Conservation (phyloP, 139 green algal genomes). For the Chlamydomonas urium region DNA sequence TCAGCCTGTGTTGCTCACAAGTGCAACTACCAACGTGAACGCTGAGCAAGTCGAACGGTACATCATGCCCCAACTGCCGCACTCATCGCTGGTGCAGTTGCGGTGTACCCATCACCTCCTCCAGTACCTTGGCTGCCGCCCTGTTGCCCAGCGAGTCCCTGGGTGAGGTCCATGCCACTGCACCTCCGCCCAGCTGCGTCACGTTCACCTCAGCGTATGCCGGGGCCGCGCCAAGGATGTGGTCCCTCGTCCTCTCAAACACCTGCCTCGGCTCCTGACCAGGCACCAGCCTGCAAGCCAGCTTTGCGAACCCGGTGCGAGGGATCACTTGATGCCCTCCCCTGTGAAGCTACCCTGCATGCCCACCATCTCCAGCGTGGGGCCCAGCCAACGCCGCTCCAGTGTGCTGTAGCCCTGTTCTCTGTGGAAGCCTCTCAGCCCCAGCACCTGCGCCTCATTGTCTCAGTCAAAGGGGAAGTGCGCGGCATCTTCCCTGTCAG, state of each 20-base stretch:
- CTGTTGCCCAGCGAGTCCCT: slow-evolving; percentile 31
- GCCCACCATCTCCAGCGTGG: slow-evolving; percentile 68
- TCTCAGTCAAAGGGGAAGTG: slow-evolving; percentile 38
- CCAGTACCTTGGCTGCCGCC: slow-evolving; percentile 39
- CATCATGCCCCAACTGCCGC: background rate
- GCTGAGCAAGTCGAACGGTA: background rate
- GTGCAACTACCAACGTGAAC: background rate
- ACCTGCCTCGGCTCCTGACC: slow-evolving; percentile 36
- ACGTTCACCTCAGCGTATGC: slow-evolving; percentile 41
- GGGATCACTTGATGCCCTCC: slow-evolving; percentile 70
- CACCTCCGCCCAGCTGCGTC: slow-evolving; percentile 40
- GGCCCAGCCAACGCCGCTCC: slow-evolving; percentile 56
- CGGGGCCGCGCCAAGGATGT: slow-evolving; percentile 14
- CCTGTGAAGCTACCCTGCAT: slow-evolving; percentile 51
- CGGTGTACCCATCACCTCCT: slow-evolving; percentile 24
- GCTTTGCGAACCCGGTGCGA: slow-evolving; percentile 47
- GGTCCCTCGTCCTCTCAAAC: slow-evolving; percentile 7
- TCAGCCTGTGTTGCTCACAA: slow-evolving; percentile 16
- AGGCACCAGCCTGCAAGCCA: slow-evolving; percentile 58
- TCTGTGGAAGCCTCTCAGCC: slow-evolving; percentile 37
- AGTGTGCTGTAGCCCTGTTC: slow-evolving; percentile 58
- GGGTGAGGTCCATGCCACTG: slow-evolving; percentile 38
- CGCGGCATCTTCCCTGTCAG: slow-evolving; percentile 54
- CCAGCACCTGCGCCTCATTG: slow-evolving; percentile 43
- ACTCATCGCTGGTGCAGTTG: slow-evolving; percentile 3